Base-by-base conservation (phyloP, 345 rosid genomes). In the Eutrema heterophyllum region DNA sequence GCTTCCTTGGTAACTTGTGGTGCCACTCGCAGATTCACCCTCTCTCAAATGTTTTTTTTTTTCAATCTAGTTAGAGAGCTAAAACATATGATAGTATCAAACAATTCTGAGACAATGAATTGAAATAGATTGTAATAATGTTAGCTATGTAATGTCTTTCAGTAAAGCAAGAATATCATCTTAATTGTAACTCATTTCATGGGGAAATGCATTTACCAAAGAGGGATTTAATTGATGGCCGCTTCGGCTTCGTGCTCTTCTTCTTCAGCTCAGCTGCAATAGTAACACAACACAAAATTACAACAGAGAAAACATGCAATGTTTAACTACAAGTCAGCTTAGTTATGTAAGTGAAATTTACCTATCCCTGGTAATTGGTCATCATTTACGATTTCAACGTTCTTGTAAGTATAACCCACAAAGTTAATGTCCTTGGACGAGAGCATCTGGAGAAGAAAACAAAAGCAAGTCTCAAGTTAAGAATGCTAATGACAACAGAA, bases 321-420 rank as follows among this genome's bases (percentile, higher is more conserved):
- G 70, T 62, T 39, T 18, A 9, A 1, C 29, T 16, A 67, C 65
- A 59, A 50, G 67, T 36, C 26, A 40, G 29, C 1, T 52, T 6
- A 1, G 64, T 45, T 53, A 38, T 30, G 53, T 7, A 57, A 56
- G 52, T 51, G 82, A 16, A 66, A 56, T 38, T 68, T 88, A 95
- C 99, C 97, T 69, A 95, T 87, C 64, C 97, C 99, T 64, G 92
- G 88, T 72, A 95, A 81, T 57, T 95, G 97, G 70, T 88, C 78
- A 72, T 92, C 96, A 69, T 95, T 85, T 64, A 95, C 91, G 11
- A 95, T 91, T 81, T 94, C 98, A 51, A 89, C n/a, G n/a, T n/a
- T n/a, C n/a, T n/a, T n/a, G n/a, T 94, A 94, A 2, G 99, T 95
- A 76, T 95, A 95, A 74, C 99, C 97, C 78, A 95, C 96, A 80